Base-by-base conservation (phyloP, 371 early-diverging fungal genomes). In the Amoeboradix gromovi region DNA sequence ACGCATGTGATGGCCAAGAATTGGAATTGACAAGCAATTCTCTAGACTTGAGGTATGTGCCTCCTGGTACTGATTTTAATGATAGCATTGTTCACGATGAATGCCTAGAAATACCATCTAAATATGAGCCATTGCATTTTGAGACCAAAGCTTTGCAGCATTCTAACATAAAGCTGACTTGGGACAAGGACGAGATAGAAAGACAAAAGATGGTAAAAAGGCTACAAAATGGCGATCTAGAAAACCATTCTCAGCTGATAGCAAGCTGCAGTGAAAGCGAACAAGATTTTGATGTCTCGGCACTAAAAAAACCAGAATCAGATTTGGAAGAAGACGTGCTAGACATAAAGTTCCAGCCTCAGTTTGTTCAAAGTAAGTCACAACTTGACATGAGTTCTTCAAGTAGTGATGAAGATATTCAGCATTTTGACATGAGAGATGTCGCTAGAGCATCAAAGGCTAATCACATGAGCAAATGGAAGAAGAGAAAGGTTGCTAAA, bases 1-100 rank as follows among this genome's bases (percentile, higher is more conserved):
- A 83, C 17, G 78, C 82, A 27, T 91, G 91, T 74, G 98, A 98
- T 75, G 92, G 90, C 17, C 81, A 87, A 12, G 98, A 98, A 76
- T 94, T 86, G 73, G 98, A 96, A 75, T 81, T 83, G 67, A 87
- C 89, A 65, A 84, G 90, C 69, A 94, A 94, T 79, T 87, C 88
- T 71, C 89, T 98, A 72, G 96, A 98, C 77, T 76, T 95, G 72
- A 83, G 96, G n/a, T 98, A 86, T 82, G 85, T 98, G 69, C 95
- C 97, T 66, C 90, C 91, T 73, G 91, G 85, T 28, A 87, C 87
- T 86, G 75, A 74, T 16, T 95, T 98, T 80, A 82, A 81, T 27
- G 87, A 87, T 68, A 73, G 2, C 82, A 84, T 22, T 30, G 30
- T 29, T 22, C 31, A 31, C 29, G 70, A 66, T 29, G 31, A 29